Conservation (phyloP, 1,284 basidiomycete species). For the Agaricales sp. region DNA sequence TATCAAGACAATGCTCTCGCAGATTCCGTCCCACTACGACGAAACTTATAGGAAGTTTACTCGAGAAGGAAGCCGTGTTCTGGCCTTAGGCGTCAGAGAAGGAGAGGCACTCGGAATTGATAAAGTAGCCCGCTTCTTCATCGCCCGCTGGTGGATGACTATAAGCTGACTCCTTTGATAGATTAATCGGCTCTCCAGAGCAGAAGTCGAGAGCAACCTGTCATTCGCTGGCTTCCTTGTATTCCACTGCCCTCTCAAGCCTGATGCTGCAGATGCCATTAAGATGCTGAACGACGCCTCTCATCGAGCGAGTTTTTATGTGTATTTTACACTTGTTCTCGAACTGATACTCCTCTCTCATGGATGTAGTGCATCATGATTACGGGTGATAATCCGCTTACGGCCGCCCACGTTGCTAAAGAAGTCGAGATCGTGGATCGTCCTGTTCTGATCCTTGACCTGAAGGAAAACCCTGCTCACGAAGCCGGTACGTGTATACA, state of each 20-base stretch:
- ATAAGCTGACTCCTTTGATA: slow-evolving; percentile 19
- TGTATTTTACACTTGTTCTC: too few species aligned
- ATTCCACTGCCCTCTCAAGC: slow-evolving; percentile 92
- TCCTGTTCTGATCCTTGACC: slow-evolving; percentile 83
- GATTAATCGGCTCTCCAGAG: slow-evolving; percentile 79
- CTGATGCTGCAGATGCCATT: slow-evolving; percentile 81
- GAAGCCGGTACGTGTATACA: slow-evolving; percentile 46
- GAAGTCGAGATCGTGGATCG: slow-evolving; percentile 95
- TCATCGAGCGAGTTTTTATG: slow-evolving; percentile 69
- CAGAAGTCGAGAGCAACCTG: slow-evolving; percentile 69
- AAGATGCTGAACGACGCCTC: slow-evolving; percentile 93
- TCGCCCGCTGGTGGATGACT: background rate
- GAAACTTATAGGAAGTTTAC: slow-evolving; percentile 92
- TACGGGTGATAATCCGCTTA: slow-evolving; percentile 93
- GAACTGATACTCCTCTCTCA: background rate
- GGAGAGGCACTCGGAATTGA: slow-evolving; percentile 58
- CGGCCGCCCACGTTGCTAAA: slow-evolving; percentile 86
- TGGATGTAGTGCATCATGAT: slow-evolving; percentile 84
- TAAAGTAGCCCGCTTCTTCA: slow-evolving; percentile 36
- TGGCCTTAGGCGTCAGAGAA: slow-evolving; percentile 83
- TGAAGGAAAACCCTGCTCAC: slow-evolving; percentile 69
- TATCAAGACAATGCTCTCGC: slow-evolving; percentile 74
- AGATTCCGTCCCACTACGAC: slow-evolving; percentile 74
- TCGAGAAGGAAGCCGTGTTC: slow-evolving; percentile 80
- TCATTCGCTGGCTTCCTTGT: slow-evolving; percentile 88